Conservation (phyloP, 164 flowering plant species). For the Piper betle region DNA sequence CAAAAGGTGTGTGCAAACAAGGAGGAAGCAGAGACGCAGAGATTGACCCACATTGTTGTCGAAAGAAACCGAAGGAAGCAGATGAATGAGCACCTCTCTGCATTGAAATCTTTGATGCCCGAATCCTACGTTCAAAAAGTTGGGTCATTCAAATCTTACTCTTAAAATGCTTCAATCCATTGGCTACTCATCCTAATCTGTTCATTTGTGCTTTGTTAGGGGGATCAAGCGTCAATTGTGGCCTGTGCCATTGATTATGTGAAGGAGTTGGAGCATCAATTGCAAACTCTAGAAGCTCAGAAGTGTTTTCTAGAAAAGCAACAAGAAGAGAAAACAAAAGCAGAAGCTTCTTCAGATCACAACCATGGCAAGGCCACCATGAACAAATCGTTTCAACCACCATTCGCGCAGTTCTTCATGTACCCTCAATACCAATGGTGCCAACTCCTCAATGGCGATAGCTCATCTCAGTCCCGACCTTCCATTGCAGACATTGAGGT, state of each 20-base stretch:
- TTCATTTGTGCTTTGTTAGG: conserved; percentile 21
- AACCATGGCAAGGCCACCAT: neutral
- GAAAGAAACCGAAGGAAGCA: conserved; percentile 84
- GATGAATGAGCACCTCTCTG: conserved; percentile 79
- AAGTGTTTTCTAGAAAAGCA: conserved; percentile 16
- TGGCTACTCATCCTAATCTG: neutral
- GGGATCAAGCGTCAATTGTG: conserved; percentile 93
- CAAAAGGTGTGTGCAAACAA: conserved; percentile 55
- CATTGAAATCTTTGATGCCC: conserved; percentile 78
- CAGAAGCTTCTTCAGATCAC: neutral
- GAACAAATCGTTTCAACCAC: conserved; percentile 22
- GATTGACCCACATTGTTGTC: conserved; percentile 87
- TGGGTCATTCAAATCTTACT: conserved; percentile 26
- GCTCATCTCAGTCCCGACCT: conserved; percentile 20
- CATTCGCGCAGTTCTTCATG: conserved; percentile 55
- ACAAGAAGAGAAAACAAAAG: neutral
- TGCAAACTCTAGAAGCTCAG: conserved; percentile 65
- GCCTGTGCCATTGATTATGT: conserved; percentile 93
- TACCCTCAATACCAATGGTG: conserved; percentile 53
- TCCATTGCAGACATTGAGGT: conserved; percentile 73
- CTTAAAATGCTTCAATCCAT: neutral
- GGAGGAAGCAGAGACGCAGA: conserved; percentile 77
- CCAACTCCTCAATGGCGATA: conserved; percentile 21
- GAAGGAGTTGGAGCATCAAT: conserved; percentile 73
- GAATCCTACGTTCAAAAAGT: conserved; percentile 47